Evolutionary conservation across 73 alveolate species (phyloP), one percentile per base, ranked within the genome.

Genomic region (Durusdinium trenchii): DNA sequence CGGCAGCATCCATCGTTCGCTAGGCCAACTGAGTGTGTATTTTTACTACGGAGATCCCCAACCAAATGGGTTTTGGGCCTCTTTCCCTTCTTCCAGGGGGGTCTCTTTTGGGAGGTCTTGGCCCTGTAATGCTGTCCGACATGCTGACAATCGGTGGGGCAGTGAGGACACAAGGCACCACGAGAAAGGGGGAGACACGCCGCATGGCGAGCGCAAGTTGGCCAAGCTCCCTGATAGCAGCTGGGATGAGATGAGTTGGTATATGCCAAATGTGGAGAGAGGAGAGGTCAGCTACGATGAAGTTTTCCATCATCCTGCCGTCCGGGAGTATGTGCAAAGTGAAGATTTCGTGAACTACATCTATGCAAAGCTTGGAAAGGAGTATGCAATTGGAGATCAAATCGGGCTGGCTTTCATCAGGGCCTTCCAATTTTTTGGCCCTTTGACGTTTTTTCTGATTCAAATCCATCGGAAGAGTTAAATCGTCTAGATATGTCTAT

Each of bases 241-340:
- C 42, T 83, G 94, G 94, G 94, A 83, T 83, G 94, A 83, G 76
- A 83, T 35, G 76, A 83, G 54, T n/a, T 83, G 94, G 94, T 83
- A 12, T 18, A 38, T 83, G 54, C 94, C 94, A 32, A 75, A 83
- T 38, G 76, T 75, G 38, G 94, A 83, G 26, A 52, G 51, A n/a
- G 94, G 94, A 7, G 52, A 48, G 2, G 94, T 51, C 38, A 48
- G 51, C 36, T 83, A 50, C 40, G 51, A 83, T 36, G 94, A 83
- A 83, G 94, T 83, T 48, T 83, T 83, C 94, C 94, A 83, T 52
- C 94, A 83, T 52, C 94, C 94, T 3, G 94, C 94, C 10, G 94
- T 83, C 50, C 94, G 51, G 38, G 94, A 83, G 38, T 83, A 83
- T 36, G 94, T 83, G 73, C 94, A 83, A n/a, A 83, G 94, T 51